Evolutionary conservation across 805 yeast genomes (phyloP).

Genomic region (Candida morakotiae): DNA sequence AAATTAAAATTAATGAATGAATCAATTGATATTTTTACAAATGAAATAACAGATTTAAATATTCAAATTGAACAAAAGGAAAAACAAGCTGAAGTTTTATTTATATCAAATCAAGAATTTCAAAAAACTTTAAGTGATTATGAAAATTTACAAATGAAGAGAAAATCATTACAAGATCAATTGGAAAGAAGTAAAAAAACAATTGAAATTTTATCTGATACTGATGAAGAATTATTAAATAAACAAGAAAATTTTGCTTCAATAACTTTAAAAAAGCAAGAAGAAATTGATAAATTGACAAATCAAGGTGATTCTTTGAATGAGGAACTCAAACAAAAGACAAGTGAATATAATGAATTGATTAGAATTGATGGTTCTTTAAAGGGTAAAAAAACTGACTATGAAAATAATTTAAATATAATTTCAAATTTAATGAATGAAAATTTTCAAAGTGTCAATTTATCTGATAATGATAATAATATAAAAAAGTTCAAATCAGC

Average conservation of each 20-base stretch:
- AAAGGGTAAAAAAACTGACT: conserved; percentile 38
- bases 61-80: conserved; percentile 49
- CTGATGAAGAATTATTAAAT: conserved; percentile 25
- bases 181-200: conserved; percentile 46
- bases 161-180: conserved; percentile 45
- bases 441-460: conserved; percentile 3
- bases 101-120: conserved; percentile 75
- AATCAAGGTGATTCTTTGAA: conserved; percentile 15
- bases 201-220: conserved; percentile 43
- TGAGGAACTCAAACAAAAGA: conserved; percentile 11
- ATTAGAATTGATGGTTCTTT: conserved; percentile 55
- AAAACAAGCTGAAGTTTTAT: conserved; percentile 57
- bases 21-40: conserved; percentile 42
- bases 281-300: conserved; percentile 9
- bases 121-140: conserved; percentile 65
- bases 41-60: conserved; percentile 47
- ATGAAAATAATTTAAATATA: conserved; percentile 23
- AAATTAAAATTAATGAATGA: conserved; percentile 41
- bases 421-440: conserved; percentile 4
- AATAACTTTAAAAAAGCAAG: conserved; percentile 15
- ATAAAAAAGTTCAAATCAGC: conserved; percentile 4
- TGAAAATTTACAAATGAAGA: conserved; percentile 51
- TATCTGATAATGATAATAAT: background rate
- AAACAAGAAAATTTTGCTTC: conserved; percentile 27
- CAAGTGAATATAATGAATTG: conserved; percentile 24